phyloP scores from a whole-genome alignment of 2,329 filamentous ascomycete genomes.

The Sporothrix pseudoabietina region DNA sequence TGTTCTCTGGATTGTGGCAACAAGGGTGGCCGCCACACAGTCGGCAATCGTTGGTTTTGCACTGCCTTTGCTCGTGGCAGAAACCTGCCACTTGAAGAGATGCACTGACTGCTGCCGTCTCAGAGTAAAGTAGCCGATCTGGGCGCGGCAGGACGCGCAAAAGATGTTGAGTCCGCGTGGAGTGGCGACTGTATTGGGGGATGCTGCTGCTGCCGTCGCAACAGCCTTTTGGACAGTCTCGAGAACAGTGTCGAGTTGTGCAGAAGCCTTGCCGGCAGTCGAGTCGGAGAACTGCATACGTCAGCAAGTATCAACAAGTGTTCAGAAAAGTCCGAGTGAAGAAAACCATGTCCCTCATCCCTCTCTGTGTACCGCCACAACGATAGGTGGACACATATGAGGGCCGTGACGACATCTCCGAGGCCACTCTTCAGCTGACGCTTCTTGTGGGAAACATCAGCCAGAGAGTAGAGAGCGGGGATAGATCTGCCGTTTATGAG shows the following conservation, averaged over 20 bases:
- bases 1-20: slow-evolving; percentile 58
- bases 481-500: not conserved
- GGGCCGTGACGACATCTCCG: not conserved
- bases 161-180: slow-evolving; percentile 43
- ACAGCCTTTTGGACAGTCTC: slow-evolving; percentile 11
- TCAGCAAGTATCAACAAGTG: not conserved
- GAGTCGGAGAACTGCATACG: slow-evolving; percentile 46
- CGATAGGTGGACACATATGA: slow-evolving; percentile 7
- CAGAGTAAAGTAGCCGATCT: slow-evolving; percentile 54
- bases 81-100: slow-evolving; percentile 61
- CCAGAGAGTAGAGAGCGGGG: not conserved
- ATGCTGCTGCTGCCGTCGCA: not conserved
- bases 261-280: slow-evolving; percentile 38
- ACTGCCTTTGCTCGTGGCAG: not conserved
- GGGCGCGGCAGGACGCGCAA: slow-evolving; percentile 51
- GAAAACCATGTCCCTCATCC: slow-evolving; percentile 51
- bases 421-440: not conserved
- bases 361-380: slow-evolving; percentile 51
- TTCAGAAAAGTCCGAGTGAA: slow-evolving; percentile 27
- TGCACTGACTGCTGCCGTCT: slow-evolving; percentile 49
- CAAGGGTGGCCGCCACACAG: slow-evolving; percentile 56
- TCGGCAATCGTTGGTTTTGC: slow-evolving; percentile 45
- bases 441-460: not conserved
- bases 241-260: slow-evolving; percentile 37
- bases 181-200: slow-evolving; percentile 31